phyloP scores from a whole-genome alignment of 495 filamentous ascomycete genomes.

The Articulospora tetracladia region DNA sequence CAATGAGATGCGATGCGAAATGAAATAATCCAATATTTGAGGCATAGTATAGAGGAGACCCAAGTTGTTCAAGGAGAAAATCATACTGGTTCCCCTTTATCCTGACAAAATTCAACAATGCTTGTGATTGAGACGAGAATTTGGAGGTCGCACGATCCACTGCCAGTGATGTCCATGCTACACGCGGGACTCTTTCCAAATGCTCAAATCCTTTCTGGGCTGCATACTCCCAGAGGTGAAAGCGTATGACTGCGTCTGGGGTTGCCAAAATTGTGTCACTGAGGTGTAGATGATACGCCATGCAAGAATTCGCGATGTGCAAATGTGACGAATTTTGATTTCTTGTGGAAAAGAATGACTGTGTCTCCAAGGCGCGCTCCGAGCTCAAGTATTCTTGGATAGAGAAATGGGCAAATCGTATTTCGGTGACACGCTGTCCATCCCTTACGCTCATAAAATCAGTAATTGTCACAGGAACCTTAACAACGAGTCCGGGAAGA shows the following conservation, averaged over 20 bases:
- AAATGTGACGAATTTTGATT: background rate
- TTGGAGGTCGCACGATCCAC: background rate
- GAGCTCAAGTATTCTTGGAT: conserved; percentile 34
- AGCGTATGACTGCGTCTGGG: background rate
- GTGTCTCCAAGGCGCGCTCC: background rate
- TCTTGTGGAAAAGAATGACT: background rate
- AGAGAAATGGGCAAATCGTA: conserved; percentile 35
- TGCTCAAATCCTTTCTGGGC: background rate
- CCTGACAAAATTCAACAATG: background rate
- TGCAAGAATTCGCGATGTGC: conserved; percentile 2
- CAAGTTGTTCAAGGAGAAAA: background rate
- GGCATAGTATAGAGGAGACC: background rate
- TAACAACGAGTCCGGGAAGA: conserved; percentile 25
- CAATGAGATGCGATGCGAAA: background rate
- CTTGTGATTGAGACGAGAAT: background rate
- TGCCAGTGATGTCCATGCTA: background rate
- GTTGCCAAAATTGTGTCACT: background rate
- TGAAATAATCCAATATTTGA: background rate
- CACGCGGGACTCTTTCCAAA: background rate
- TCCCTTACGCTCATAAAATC: background rate
- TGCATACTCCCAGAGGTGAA: conserved; percentile 2
- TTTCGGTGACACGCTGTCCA: background rate
- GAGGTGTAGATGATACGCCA: conserved; percentile 4
- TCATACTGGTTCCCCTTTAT: too few species aligned
- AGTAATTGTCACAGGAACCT: background rate